Conservation (phyloP, 2,329 filamentous ascomycete species). For the Scleromitrula shiraiana region DNA sequence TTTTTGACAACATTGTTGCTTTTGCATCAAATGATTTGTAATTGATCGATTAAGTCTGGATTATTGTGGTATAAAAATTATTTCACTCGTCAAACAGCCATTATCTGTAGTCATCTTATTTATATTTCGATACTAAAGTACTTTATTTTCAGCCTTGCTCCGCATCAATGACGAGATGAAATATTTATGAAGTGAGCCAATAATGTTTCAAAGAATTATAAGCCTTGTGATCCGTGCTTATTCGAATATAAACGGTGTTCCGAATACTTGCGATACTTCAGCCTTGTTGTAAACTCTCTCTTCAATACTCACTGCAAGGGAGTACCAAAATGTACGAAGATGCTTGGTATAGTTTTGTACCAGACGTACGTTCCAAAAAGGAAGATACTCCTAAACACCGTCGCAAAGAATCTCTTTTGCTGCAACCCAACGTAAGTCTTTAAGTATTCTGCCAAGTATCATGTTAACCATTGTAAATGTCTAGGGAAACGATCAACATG, state of each 20-base stretch:
- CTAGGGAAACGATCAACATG: slow-evolving; percentile 43
- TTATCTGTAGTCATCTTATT: no score
- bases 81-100: no score
- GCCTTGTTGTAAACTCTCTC: neutral
- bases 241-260: neutral
- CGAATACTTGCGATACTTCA: slow-evolving; percentile 2
- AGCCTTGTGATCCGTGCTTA: slow-evolving; percentile 4
- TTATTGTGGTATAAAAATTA: no score
- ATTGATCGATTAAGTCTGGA: neutral
- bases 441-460: neutral
- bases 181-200: neutral
- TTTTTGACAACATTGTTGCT: slow-evolving; percentile 19
- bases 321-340: slow-evolving; percentile 64
- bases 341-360: slow-evolving; percentile 73
- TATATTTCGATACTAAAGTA: no score
- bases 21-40: neutral
- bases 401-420: slow-evolving; percentile 62
- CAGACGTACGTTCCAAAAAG: slow-evolving; percentile 48
- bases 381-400: slow-evolving; percentile 46
- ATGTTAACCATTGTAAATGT: slow-evolving; percentile 32
- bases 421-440: slow-evolving; percentile 52
- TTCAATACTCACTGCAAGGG: neutral
- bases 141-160: slow-evolving; percentile 8
- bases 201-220: neutral
- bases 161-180: slow-evolving; percentile 7